Evolutionary conservation across 2,329 filamentous ascomycete species (phyloP), one percentile per base, ranked within the genome.

Genomic region (Chalara sp.): DNA sequence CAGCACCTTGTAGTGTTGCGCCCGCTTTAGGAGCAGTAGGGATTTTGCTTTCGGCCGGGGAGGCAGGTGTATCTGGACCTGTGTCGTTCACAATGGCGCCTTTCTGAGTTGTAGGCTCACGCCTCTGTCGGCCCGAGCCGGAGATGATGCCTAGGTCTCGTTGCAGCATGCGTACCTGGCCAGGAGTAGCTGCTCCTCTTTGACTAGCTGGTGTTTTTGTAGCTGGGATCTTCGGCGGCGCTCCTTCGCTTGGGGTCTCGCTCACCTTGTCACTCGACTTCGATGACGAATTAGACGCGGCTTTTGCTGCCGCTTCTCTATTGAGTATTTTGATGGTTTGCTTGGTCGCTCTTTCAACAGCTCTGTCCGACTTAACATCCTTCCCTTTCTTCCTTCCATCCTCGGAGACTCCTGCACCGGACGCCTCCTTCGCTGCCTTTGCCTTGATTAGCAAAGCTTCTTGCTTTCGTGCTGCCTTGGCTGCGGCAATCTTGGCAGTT

Each of bases 91-190:
- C 54, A 21, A 58, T 55, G 31, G 63, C 61, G 7, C 60, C 57
- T 49, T 64, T 65, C 40, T 58, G 58, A 13, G 58, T 60, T 8
- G 71, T 66, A 21, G 82, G 79, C 1, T 76, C 72, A 64, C 81
- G 81, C 10, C 76, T 75, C 61, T 78, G 76, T 52, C 82, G 73
- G 11, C 81, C 78, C 58, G 78, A 80, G 37, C 80, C 80, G 8
- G 80, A 79, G 52, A 78, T 83, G 1, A 86, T 72, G 21, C 82
- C 82, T 13, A 86, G 72, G 55, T 87, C 83, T 33, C 83, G 77
- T 63, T 85, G 81, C 13, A 87, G 61, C 48, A 86, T 80, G 12
- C 81, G 76, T 8, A 82, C 81, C 8, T 83, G 81, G 6, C 80
- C 79, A 32, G 80, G 74, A 48, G 84, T 83, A n/a, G 76, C 63